Evolutionary conservation across 306 rosid genomes (phyloP).

Genomic region (Mimosa bimucronata): DNA sequence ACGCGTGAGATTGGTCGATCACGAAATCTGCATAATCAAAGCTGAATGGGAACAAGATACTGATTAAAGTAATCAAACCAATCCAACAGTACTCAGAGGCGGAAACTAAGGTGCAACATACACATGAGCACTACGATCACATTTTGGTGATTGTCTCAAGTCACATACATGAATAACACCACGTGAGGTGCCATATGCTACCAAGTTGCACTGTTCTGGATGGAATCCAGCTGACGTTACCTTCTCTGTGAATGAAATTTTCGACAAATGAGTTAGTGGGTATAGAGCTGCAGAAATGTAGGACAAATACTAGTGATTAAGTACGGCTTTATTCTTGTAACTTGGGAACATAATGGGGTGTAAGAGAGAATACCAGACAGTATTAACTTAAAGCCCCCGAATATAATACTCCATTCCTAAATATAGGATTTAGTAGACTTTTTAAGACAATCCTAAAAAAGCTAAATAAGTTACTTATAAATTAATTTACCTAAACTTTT

Average conservation of each 20-base stretch:
- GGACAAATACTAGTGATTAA: no score
- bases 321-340: no score
- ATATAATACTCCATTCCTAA: no score
- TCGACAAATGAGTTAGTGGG: not conserved
- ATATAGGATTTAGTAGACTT: no score
- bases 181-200: conserved; percentile 78
- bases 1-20: no score
- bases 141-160: conserved; percentile 70
- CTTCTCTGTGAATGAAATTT: conserved; percentile 52
- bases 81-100: not conserved
- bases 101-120: conserved; percentile 37
- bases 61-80: conserved; percentile 11
- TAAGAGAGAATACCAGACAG: no score
- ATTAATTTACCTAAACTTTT: no score
- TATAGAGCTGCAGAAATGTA: no score
- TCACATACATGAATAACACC: conserved; percentile 70
- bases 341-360: no score
- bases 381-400: no score
- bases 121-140: conserved; percentile 63
- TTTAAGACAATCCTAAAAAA: no score
- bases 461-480: no score
- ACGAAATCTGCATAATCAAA: conserved; percentile 59
- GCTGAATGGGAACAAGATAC: conserved; percentile 25
- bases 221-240: conserved; percentile 77
- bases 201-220: conserved; percentile 74